A percentile compares a stretch with the other conserved stretches of the same genome.
These are phyloP conservation scores for Podospora didyma DNA, from an alignment of 495 filamentous ascomycete genomes.

Conservation along the genomic window DNA sequence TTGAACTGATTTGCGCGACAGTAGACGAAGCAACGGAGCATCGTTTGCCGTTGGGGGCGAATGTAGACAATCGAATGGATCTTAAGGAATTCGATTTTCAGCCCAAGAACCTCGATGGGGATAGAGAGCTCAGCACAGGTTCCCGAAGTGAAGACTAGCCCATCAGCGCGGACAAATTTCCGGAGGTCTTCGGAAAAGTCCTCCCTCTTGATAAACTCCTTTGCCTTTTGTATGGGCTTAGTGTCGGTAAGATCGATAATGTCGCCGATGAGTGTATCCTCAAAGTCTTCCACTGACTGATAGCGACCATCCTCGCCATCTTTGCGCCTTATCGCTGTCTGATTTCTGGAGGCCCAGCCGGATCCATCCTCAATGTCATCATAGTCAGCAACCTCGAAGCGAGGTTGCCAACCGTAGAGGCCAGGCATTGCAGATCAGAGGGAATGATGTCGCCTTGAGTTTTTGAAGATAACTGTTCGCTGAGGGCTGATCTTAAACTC, in stretches of 20 bases:
- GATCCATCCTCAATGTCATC: no score
- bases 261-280: neutral
- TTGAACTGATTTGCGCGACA: neutral
- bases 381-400: no score
- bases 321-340: neutral
- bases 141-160: neutral
- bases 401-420: no score
- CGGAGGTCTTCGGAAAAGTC: no score
- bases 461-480: no score
- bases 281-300: neutral
- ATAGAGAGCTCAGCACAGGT: neutral
- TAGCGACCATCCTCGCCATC: neutral
- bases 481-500: no score
- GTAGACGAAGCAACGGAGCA: slow-evolving; percentile 4
- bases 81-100: slow-evolving; percentile 7
- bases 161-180: neutral
- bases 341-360: neutral
- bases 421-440: no score
- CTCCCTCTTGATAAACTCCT: neutral
- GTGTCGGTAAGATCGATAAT: slow-evolving; percentile 12
- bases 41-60: neutral
- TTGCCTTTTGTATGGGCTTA: neutral
- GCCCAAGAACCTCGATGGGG: neutral
- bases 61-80: slow-evolving; percentile 3
- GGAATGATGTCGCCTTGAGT: no score